A percentile compares a stretch with the other conserved stretches of the same genome.
These are phyloP conservation scores for Botryotinia narcissicola DNA, from an alignment of 2,329 filamentous ascomycete species.

Conservation along the genomic window DNA sequence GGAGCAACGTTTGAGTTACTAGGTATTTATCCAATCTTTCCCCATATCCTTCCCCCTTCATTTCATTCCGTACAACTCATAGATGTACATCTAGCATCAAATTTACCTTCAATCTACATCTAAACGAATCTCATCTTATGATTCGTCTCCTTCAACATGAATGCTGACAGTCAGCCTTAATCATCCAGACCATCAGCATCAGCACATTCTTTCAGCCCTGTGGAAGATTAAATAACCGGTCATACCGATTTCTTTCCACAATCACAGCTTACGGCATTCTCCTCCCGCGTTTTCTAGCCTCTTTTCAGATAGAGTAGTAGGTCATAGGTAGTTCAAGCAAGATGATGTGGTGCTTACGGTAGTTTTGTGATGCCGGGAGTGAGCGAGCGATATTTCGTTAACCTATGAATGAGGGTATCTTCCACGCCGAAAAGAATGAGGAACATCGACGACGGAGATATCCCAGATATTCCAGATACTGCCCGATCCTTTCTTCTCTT, in stretches of 20 bases:
- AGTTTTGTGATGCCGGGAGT: neutral
- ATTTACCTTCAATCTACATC: neutral
- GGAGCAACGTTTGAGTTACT: neutral
- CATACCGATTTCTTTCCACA: neutral
- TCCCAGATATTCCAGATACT: neutral
- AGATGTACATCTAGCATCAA: neutral
- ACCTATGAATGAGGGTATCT: neutral
- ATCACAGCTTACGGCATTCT: neutral
- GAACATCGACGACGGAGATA: neutral
- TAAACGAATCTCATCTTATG: neutral
- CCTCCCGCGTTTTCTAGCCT: neutral
- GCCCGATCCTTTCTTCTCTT: neutral
- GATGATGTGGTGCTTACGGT: slow-evolving; percentile 6
- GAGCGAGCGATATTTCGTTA: neutral
- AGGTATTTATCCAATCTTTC: neutral
- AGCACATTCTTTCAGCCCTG: slow-evolving; percentile 17
- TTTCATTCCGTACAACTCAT: neutral
- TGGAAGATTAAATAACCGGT: neutral
- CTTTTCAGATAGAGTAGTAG: neutral
- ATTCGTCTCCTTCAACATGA: slow-evolving; percentile 3
- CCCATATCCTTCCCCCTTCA: too few relatives aligned
- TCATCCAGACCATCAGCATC: slow-evolving; percentile 2
- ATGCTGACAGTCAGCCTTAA: slow-evolving; percentile 26
- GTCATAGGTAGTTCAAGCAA: neutral
- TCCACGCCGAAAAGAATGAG: neutral